Evolutionary conservation across 2,329 filamentous ascomycete genomes (phyloP).

Genomic region (Exophiala sp.): DNA sequence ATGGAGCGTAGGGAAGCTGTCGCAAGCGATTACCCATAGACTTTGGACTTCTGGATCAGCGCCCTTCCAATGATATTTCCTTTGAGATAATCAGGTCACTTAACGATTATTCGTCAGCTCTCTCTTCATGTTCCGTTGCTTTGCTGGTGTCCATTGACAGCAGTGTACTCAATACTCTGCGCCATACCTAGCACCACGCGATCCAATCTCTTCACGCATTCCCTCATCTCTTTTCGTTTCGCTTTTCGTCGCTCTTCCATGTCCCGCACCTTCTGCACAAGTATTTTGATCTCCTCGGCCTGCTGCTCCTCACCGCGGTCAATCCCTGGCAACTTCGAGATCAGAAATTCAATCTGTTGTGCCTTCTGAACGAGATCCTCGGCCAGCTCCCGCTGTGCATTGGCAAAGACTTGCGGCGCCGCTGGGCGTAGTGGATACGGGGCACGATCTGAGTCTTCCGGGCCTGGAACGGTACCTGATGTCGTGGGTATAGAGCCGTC

Average conservation of each 20-base stretch:
- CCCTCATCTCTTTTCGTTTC: conserved; percentile 42
- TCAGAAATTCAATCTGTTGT: conserved; percentile 50
- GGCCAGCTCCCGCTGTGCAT: conserved; percentile 46
- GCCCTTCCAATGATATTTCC: too few species aligned
- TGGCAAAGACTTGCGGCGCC: conserved; percentile 40
- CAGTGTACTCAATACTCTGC: conserved; percentile 21
- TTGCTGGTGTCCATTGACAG: conserved; percentile 7
- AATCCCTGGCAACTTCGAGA: conserved; percentile 46
- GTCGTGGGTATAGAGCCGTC: conserved; percentile 23
- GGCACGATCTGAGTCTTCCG: conserved; percentile 29
- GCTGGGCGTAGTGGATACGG: conserved; percentile 39
- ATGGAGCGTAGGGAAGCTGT: too few species aligned
- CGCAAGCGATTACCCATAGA: too few species aligned
- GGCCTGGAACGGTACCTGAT: conserved; percentile 19
- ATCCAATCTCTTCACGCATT: conserved; percentile 41
- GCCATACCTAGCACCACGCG: conserved; percentile 32
- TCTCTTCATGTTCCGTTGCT: background rate
- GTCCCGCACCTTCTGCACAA: conserved; percentile 43
- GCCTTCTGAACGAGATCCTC: conserved; percentile 49
- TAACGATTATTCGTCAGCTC: background rate
- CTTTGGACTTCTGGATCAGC: too few species aligned
- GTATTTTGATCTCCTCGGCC: conserved; percentile 39
- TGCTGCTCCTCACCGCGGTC: conserved; percentile 45
- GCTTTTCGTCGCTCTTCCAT: conserved; percentile 42
- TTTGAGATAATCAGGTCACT: too few species aligned